Conservation (phyloP, 768 basidiomycete genomes). For the Favolaschia claudopus region DNA sequence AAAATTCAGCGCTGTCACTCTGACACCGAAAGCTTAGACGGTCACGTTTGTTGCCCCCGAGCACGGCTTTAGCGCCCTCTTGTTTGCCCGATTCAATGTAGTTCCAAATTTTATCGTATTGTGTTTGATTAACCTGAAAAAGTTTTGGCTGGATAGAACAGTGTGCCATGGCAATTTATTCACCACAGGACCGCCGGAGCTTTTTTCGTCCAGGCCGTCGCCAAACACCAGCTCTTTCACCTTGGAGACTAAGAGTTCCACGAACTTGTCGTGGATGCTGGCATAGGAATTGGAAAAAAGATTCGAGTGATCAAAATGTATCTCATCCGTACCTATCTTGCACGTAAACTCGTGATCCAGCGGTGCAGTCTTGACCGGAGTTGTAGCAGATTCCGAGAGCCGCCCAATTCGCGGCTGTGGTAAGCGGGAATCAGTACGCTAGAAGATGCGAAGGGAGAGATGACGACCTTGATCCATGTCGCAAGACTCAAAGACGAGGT, state of each 20-base stretch:
- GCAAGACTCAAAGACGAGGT: slow-evolving; percentile 89
- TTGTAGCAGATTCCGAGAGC: slow-evolving; percentile 89
- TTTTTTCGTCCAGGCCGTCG: slow-evolving; percentile 79
- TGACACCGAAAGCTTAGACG: too few relatives aligned
- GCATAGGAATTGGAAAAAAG: not conserved
- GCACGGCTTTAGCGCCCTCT: slow-evolving; percentile 78
- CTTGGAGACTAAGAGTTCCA: slow-evolving; percentile 68
- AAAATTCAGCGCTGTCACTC: not conserved
- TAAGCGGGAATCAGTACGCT: not conserved
- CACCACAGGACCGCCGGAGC: slow-evolving; percentile 87
- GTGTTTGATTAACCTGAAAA: slow-evolving; percentile 76
- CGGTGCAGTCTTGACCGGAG: slow-evolving; percentile 93
- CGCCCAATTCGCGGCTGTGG: slow-evolving; percentile 81
- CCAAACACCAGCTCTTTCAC: slow-evolving; percentile 77
- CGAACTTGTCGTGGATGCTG: slow-evolving; percentile 84
- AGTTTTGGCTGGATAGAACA: too few relatives aligned
- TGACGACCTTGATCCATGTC: slow-evolving; percentile 85
- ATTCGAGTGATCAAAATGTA: not conserved
- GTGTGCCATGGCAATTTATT: too few relatives aligned
- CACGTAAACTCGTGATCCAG: slow-evolving; percentile 89
- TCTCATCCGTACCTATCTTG: slow-evolving; percentile 62
- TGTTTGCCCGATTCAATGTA: slow-evolving; percentile 89
- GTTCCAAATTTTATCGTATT: slow-evolving; percentile 85
- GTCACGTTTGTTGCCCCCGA: slow-evolving; percentile 81
- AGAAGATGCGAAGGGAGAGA: not conserved